Evolutionary conservation across 1,284 basidiomycete genomes (phyloP).

Genomic region (Marasmius sp.): DNA sequence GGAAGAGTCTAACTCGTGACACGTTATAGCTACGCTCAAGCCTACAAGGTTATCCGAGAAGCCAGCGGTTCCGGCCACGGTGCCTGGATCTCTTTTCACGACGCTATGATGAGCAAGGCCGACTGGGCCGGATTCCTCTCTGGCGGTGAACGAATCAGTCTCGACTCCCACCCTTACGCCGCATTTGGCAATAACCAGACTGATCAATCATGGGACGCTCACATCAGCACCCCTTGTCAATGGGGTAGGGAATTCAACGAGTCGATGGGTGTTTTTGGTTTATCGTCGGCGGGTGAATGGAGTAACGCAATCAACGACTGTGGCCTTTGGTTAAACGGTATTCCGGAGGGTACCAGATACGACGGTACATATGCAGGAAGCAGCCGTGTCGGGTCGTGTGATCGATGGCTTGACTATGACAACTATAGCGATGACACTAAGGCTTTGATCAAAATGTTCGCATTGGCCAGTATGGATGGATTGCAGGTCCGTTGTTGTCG

Average conservation of each 20-base stretch:
- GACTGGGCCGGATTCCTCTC: conserved; percentile 72
- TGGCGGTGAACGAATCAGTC: conserved; percentile 74
- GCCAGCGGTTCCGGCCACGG: conserved; percentile 78
- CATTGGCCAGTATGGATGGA: conserved; percentile 83
- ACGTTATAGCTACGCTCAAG: conserved; percentile 61
- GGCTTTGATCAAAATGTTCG: conserved; percentile 61
- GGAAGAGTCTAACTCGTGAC: conserved; percentile 6
- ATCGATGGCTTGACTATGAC: conserved; percentile 68
- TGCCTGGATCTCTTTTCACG: conserved; percentile 71
- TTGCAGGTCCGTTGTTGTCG: conserved; percentile 55
- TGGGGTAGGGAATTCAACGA: conserved; percentile 68
- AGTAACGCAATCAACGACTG: conserved; percentile 86
- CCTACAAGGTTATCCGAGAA: conserved; percentile 75
- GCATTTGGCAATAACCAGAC: conserved; percentile 62
- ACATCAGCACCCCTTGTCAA: conserved; percentile 66
- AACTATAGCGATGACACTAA: conserved; percentile 64
- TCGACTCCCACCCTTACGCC: conserved; percentile 83
- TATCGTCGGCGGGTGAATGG: conserved; percentile 81
- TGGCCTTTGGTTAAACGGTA: conserved; percentile 80
- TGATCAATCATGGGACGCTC: conserved; percentile 52
- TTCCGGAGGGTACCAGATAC: conserved; percentile 73
- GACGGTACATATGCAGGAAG: conserved; percentile 61
- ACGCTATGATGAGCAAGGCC: conserved; percentile 69
- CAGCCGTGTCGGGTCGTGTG: conserved; percentile 56
- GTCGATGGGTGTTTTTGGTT: conserved; percentile 67